Conservation (phyloP, 2,329 filamentous ascomycete species). For the Lecanoromycetidae sp. region DNA sequence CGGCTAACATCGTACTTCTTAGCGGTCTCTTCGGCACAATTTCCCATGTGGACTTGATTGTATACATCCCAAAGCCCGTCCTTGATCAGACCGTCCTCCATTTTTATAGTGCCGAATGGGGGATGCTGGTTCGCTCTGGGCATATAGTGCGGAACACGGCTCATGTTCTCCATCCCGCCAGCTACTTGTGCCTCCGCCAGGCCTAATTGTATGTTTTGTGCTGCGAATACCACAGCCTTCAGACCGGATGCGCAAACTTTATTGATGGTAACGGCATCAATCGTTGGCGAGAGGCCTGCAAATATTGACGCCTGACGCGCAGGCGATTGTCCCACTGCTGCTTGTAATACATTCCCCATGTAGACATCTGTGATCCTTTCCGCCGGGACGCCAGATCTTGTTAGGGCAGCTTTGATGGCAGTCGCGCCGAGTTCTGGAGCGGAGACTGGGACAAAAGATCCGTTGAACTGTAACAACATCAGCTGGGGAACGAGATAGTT, state of each 20-base stretch:
- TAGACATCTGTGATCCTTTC: constrained; percentile 84
- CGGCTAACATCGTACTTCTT: constrained; percentile 73
- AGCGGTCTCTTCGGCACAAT: constrained; percentile 87
- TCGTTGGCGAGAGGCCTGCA: constrained; percentile 65
- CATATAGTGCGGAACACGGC: constrained; percentile 80
- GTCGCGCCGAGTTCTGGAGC: constrained; percentile 81
- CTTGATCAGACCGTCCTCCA: constrained; percentile 87
- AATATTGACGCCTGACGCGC: constrained; percentile 84
- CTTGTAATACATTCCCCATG: constrained; percentile 92
- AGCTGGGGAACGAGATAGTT: constrained; percentile 13
- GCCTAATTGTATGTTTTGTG: constrained; percentile 88
- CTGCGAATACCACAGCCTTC: constrained; percentile 81
- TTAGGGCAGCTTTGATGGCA: constrained; percentile 81
- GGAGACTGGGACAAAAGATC: constrained; percentile 68
- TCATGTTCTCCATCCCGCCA: constrained; percentile 98
- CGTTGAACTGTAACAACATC: constrained; percentile 66
- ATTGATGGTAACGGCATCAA: constrained; percentile 90
- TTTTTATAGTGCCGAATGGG: constrained; percentile 71
- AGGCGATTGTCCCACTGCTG: constrained; percentile 72
- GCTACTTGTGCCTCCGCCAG: constrained; percentile 79
- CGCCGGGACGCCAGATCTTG: constrained; percentile 70
- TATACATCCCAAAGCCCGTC: constrained; percentile 95
- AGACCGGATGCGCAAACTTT: constrained; percentile 95
- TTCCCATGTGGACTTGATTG: constrained; percentile 94
- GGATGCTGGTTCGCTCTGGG: constrained; percentile 70